A percentile compares a stretch with the other conserved stretches of the same genome.
phyloP scores from a whole-genome alignment of 2,329 filamentous ascomycete species.

The Coniochaeta ligniaria region DNA sequence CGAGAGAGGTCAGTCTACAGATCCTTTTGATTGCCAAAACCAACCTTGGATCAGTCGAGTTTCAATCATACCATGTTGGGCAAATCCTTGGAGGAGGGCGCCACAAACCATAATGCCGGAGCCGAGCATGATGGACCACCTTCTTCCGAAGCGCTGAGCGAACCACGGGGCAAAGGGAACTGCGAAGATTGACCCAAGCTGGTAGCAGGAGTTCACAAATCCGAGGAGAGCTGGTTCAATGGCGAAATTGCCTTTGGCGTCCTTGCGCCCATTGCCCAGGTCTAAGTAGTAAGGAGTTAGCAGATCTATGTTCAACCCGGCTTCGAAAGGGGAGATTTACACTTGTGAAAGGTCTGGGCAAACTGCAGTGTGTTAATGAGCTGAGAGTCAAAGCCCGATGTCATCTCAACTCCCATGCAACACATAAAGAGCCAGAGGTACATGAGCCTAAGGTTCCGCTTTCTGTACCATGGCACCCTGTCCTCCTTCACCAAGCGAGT shows the following conservation, averaged over 20 bases:
- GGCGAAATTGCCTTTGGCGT: constrained; percentile 7
- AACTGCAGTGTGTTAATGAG: constrained; percentile 38
- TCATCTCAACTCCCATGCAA: constrained; percentile 53
- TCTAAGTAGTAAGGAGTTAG: constrained; percentile 1
- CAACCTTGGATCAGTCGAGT: too few species aligned
- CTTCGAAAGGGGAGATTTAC: constrained; percentile 12
- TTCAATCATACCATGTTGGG: constrained; percentile 31
- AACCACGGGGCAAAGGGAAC: constrained; percentile 46
- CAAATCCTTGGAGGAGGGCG: constrained; percentile 46
- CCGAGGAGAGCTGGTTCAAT: constrained; percentile 29
- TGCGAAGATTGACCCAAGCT: constrained; percentile 44
- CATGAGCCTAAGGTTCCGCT: constrained; percentile 48
- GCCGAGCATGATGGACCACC: constrained; percentile 50
- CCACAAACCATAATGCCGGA: constrained; percentile 48
- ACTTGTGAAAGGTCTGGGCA: constrained; percentile 24
- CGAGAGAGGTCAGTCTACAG: not conserved
- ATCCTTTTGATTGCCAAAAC: too few species aligned
- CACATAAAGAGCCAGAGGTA: constrained; percentile 53
- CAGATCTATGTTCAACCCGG: not conserved
- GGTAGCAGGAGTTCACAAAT: constrained; percentile 46
- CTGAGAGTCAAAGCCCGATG: constrained; percentile 37
- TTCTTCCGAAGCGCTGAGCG: constrained; percentile 41
- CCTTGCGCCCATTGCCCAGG: constrained; percentile 10
- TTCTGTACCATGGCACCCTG: constrained; percentile 45
- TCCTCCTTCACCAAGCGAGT: constrained; percentile 29